Evolutionary conservation across 257 asterid species (phyloP), one percentile per base, ranked within the genome.

Genomic region (Striga asiatica): DNA sequence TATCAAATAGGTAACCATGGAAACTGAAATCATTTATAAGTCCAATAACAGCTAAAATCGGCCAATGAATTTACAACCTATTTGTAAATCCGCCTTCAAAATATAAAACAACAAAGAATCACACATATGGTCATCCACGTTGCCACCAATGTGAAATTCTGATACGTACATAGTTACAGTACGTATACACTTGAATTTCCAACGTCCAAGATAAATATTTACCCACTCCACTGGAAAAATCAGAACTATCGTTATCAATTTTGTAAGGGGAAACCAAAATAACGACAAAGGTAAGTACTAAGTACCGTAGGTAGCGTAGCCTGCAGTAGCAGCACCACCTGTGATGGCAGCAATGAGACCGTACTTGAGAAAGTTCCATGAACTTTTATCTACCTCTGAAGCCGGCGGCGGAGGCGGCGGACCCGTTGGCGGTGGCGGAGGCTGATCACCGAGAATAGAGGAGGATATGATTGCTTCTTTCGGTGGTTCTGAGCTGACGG

Each of bases 221-320:
- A 21, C 16, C 13, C 14, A 12, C 48, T 18, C 17, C 47, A 24
- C 8, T 8, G n/a, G 48, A 39, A 48, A 39, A 34, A 35, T 16
- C 19, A 14, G 20, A 8, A 3, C 23, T 16, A 6, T 32, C 14
- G 38, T 32, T 32, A 32, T 6, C 11, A 32, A 9, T 32, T 8
- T n/a, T 32, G 38, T 6, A 9, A 32, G 2, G 38, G 2, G 8
- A 8, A 11, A 8, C 2, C 39, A 34, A 34, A 34, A 34, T 34
- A 34, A 9, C 3, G 39, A 34, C 3, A 22, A 9, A 0, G 14
- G 7, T 13, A 20, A 52, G 12, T 10, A 1, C 43, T 13, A 47
- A 45, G 53, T 52, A 81, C 95, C 95, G 13, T 82, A 80, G 14
- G 95, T 59, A 41, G 91, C 95, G 63, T 80, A 80, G 53, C 81